A percentile compares a stretch with the other conserved stretches of the same genome.
Evolutionary conservation across 345 rosid genomes (phyloP).

Genomic region (Moricandia moricandioides): DNA sequence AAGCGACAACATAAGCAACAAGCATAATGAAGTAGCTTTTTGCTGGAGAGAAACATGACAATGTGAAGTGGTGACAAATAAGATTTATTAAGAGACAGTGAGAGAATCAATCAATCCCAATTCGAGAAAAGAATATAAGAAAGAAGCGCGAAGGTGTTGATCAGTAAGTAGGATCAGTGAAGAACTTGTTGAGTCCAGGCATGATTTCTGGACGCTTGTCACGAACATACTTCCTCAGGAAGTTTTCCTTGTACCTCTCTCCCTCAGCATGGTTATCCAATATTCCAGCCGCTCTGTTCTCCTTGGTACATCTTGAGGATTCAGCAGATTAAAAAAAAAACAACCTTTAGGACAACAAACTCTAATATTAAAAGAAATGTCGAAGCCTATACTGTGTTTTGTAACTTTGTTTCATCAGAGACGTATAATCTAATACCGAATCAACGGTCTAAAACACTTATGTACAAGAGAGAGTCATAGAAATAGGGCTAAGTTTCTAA

Average conservation of each 20-base stretch:
- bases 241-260: constrained; percentile 71
- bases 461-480: not conserved
- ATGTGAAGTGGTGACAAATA: not conserved
- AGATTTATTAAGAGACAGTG: not conserved
- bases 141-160: not conserved
- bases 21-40: not conserved
- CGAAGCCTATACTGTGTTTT: not conserved
- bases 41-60: not conserved
- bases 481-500: not conserved
- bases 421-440: not conserved
- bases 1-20: constrained; percentile 9
- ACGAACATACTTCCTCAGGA: constrained; percentile 70
- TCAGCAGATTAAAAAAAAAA: not conserved
- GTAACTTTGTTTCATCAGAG: not conserved
- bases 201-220: constrained; percentile 79
- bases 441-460: not conserved
- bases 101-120: constrained; percentile 6
- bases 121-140: not conserved
- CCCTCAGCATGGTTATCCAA: constrained; percentile 89
- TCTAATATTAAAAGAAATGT: not conserved
- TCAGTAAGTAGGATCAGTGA: constrained; percentile 66
- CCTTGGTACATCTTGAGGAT: constrained; percentile 46
- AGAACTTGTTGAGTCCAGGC: constrained; percentile 86
- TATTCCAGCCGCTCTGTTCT: constrained; percentile 85
- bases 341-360: not conserved